phyloP scores from a whole-genome alignment of 2,329 filamentous ascomycete species.

The Aurifilum marmelostoma region DNA sequence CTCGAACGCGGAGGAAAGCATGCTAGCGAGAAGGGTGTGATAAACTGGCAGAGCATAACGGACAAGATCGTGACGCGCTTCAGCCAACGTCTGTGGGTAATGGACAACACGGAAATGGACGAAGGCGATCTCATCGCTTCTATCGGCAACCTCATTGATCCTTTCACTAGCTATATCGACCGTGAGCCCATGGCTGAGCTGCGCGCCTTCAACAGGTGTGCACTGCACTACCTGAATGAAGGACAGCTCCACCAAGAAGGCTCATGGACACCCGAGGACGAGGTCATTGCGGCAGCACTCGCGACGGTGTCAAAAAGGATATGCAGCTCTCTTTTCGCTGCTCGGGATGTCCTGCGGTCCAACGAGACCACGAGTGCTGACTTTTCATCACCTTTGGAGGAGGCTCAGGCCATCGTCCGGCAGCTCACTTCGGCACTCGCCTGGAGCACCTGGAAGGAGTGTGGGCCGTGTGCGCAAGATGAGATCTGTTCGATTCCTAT shows the following conservation, averaged over 20 bases:
- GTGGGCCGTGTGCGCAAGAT: slow-evolving; percentile 36
- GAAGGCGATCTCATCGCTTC: slow-evolving; percentile 39
- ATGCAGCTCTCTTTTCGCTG: slow-evolving; percentile 41
- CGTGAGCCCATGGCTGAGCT: slow-evolving; percentile 33
- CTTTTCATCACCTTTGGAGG: background rate
- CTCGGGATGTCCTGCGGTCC: slow-evolving; percentile 33
- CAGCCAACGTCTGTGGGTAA: slow-evolving; percentile 52
- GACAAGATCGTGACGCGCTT: slow-evolving; percentile 70
- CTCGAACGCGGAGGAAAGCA: slow-evolving; percentile 27
- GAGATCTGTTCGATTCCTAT: slow-evolving; percentile 45
- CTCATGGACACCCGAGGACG: slow-evolving; percentile 46
- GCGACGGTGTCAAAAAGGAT: slow-evolving; percentile 43
- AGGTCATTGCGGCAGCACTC: slow-evolving; percentile 48
- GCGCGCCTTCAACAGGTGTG: slow-evolving; percentile 50
- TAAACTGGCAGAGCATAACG: slow-evolving; percentile 68
- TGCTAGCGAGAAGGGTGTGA: slow-evolving; percentile 41
- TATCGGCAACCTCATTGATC: slow-evolving; percentile 44
- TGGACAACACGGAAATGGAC: slow-evolving; percentile 38
- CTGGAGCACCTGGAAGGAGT: slow-evolving; percentile 43
- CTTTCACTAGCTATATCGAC: slow-evolving; percentile 44
- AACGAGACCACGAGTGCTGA: background rate
- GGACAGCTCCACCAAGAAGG: slow-evolving; percentile 31
- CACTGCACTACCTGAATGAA: slow-evolving; percentile 47
- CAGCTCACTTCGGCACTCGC: slow-evolving; percentile 36
- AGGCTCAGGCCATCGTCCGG: slow-evolving; percentile 26